A percentile compares a stretch with the other conserved stretches of the same genome.
These are phyloP conservation scores for Russula vinacea DNA, from an alignment of 768 basidiomycete species.

Conservation along the genomic window DNA sequence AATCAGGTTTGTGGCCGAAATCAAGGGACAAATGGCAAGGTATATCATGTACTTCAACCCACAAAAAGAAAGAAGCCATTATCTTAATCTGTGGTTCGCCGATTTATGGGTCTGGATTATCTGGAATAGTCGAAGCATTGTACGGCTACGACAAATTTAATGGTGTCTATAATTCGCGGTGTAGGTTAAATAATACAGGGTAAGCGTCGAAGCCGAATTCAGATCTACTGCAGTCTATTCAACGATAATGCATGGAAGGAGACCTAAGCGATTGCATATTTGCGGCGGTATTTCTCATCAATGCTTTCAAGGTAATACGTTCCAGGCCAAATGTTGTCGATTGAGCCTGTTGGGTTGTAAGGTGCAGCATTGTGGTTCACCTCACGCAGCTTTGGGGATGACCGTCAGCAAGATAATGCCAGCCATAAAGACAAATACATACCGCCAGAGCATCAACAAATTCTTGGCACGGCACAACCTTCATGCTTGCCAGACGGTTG, in stretches of 20 bases:
- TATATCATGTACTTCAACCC: too few relatives aligned
- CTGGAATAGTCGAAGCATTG: neutral
- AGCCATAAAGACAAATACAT: conserved; percentile 8
- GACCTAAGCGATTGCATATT: conserved; percentile 48
- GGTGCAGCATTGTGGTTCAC: conserved; percentile 89
- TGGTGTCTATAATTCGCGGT: conserved; percentile 19
- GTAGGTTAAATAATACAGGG: conserved; percentile 17
- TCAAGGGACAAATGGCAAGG: too few relatives aligned
- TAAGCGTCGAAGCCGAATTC: neutral
- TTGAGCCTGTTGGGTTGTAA: conserved; percentile 80
- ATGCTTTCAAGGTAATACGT: conserved; percentile 89
- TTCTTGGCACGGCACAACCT: conserved; percentile 87
- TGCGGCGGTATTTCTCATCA: conserved; percentile 88
- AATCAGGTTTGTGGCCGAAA: too few relatives aligned
- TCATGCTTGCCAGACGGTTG: conserved; percentile 75
- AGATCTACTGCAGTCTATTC: conserved; percentile 12
- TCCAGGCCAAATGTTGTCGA: conserved; percentile 93
- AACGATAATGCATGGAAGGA: neutral
- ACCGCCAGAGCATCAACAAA: conserved; percentile 83
- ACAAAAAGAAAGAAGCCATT: too few relatives aligned
- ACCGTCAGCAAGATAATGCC: neutral
- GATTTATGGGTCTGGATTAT: too few relatives aligned
- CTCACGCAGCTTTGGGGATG: conserved; percentile 66
- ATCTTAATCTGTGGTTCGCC: too few relatives aligned
- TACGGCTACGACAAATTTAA: neutral